Conservation (phyloP, 257 asterid genomes). For the Mentha longifolia region DNA sequence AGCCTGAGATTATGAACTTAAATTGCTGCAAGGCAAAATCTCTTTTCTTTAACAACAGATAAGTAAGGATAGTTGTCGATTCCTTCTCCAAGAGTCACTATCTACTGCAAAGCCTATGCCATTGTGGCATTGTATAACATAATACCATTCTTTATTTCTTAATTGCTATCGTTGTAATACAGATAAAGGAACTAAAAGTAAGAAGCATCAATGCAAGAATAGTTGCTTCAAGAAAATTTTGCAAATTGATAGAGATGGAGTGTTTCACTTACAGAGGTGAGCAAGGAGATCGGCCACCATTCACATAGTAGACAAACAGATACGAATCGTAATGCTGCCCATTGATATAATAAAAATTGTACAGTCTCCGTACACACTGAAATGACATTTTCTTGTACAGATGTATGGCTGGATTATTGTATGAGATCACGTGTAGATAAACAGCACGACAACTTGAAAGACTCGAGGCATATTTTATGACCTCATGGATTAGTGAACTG, state of each 20-base stretch:
- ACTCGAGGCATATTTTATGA: slow-evolving; percentile 72
- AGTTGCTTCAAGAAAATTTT: not conserved
- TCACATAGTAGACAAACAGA: slow-evolving; percentile 92
- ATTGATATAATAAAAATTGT: slow-evolving; percentile 74
- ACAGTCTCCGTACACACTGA: slow-evolving; percentile 74
- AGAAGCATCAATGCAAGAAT: not conserved
- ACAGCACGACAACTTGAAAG: slow-evolving; percentile 80
- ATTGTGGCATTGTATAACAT: not conserved
- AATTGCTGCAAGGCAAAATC: not conserved
- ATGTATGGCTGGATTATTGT: slow-evolving; percentile 88
- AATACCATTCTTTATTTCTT: not conserved
- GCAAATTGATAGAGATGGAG: slow-evolving; percentile 15
- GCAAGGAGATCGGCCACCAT: slow-evolving; percentile 96
- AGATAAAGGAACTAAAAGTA: slow-evolving; percentile 11
- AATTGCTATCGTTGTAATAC: not conserved
- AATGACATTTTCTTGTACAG: slow-evolving; percentile 89
- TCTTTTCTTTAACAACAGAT: slow-evolving; percentile 1
- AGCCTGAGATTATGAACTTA: not conserved
- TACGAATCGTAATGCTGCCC: slow-evolving; percentile 88
- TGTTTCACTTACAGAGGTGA: slow-evolving; percentile 80
- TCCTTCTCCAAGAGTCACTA: slow-evolving; percentile 25
- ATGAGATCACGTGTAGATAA: slow-evolving; percentile 95
- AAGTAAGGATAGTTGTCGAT: not conserved
- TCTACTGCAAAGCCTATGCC: slow-evolving; percentile 6
- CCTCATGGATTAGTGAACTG: slow-evolving; percentile 76